Base-by-base conservation (phyloP, 169 alveolate genomes). In the Eimeria necatrix region DNA sequence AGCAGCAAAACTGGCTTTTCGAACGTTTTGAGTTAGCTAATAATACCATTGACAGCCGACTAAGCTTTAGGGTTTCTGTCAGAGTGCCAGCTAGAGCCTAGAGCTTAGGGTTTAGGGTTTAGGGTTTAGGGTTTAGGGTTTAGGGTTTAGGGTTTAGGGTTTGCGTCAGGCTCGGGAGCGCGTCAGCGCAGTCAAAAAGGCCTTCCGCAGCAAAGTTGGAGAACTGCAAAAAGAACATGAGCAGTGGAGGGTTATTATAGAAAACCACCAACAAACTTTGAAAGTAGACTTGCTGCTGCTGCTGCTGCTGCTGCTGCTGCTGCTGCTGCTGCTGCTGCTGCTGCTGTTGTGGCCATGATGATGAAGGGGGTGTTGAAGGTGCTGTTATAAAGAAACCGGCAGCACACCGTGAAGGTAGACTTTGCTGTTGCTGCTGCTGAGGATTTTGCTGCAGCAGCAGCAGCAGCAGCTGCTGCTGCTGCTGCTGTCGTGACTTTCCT, bases 211-310 rank as follows among this genome's bases (percentile, higher is more conserved):
- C 8, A 64, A 64, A n/a, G 26, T 64, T 64, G 41, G 26, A 24
- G 76, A 64, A 24, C 76, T 64, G 76, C 76, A 64, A 64, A 64
- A 20, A 9, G 76, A 64, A n/a, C 76, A 64, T 20, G 76, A 64
- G 26, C 32, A 64, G 26, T 64, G 76, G 76, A 9, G 76, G 26
- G 26, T 14, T 14, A n/a, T 64, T n/a, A 64, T 64, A 10, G 76
- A 64, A 64, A 64, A 64, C 26, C 76, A 64, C 26, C 41, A 64
- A n/a, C 76, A 64, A 24, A 64, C 26, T n/a, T 10, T 64, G 9
- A 64, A 64, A 24, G 76, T 64, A 9, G 76, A 5, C 9, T 56
- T 64, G 18, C 76, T 24, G 64, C 76, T 64, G 26, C 14, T 14
- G 76, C 14, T 64, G 26, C 76, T 10, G 8, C 8, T 20, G 14